phyloP scores from a whole-genome alignment of 805 yeast species.

The Debaryomyces castellii region DNA sequence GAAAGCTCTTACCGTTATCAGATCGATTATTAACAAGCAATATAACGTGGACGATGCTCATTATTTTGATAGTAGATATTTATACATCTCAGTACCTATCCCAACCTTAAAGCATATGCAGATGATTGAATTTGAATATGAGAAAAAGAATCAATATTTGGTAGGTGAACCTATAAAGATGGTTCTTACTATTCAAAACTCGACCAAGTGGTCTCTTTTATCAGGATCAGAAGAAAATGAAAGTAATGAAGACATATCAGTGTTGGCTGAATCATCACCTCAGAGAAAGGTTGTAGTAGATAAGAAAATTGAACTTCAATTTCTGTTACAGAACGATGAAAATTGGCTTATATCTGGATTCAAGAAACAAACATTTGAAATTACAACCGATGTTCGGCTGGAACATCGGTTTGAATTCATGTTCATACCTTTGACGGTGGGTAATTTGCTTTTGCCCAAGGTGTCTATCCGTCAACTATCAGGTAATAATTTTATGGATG shows the following conservation, averaged over 20 bases:
- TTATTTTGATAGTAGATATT: conserved; percentile 11
- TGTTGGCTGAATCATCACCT: conserved; percentile 27
- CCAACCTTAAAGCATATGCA: conserved; percentile 64
- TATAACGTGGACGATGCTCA: not conserved
- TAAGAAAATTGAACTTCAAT: conserved; percentile 33
- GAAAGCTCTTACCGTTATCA: not conserved
- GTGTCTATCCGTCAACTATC: conserved; percentile 38
- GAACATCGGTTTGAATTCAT: conserved; percentile 36
- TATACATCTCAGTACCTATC: conserved; percentile 57
- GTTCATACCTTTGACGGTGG: conserved; percentile 74
- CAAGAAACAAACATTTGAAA: conserved; percentile 50
- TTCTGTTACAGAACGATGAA: conserved; percentile 56
- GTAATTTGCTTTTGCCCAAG: conserved; percentile 68
- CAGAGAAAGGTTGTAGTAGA: not conserved
- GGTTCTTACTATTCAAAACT: conserved; percentile 42
- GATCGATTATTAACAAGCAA: not conserved
- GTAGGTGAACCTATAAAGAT: conserved; percentile 66
- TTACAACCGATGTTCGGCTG: conserved; percentile 17
- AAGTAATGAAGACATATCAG: conserved; percentile 8
- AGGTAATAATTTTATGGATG: conserved; percentile 56
- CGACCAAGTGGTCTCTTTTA: conserved; percentile 42
- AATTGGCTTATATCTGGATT: conserved; percentile 82
- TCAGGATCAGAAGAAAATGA: conserved; percentile 5
- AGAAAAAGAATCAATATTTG: conserved; percentile 41
- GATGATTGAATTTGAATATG: conserved; percentile 47